Evolutionary conservation across 768 basidiomycete species (phyloP).

Genomic region (Boletus sp.): DNA sequence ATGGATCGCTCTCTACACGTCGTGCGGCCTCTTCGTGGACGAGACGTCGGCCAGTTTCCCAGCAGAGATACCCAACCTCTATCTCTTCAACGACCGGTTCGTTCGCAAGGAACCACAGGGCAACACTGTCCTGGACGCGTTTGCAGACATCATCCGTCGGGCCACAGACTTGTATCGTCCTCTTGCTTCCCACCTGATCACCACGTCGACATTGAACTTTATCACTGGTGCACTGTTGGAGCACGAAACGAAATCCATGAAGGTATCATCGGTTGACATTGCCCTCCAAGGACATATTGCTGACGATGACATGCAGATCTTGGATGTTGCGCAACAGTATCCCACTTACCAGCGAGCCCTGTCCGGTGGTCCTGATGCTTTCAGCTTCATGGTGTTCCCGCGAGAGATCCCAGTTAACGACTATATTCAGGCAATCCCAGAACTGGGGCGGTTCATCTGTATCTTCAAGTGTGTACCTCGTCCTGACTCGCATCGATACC

Average conservation of each 20-base stretch:
- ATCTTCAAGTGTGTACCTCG: not conserved
- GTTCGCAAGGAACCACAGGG: not conserved
- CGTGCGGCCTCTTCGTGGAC: not conserved
- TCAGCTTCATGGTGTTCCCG: not conserved
- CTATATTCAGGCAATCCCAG: not conserved
- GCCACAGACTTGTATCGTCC: not conserved
- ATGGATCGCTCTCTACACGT: not conserved
- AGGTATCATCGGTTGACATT: not conserved
- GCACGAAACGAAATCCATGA: not conserved
- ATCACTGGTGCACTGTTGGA: not conserved
- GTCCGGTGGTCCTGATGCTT: not conserved
- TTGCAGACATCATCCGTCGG: not conserved
- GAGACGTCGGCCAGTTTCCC: not conserved
- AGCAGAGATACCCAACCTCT: not conserved
- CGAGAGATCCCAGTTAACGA: not conserved
- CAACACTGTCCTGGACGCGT: not conserved
- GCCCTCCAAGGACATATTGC: not conserved
- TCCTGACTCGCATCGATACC: not conserved
- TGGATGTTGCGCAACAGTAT: not conserved
- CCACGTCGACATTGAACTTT: not conserved
- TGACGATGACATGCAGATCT: not conserved
- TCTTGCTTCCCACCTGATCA: not conserved
- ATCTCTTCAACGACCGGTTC: not conserved
- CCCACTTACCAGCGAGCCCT: not conserved
- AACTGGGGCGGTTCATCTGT: not conserved